Conservation (phyloP, 768 basidiomycete species). For the Boletellus ananiceps region DNA sequence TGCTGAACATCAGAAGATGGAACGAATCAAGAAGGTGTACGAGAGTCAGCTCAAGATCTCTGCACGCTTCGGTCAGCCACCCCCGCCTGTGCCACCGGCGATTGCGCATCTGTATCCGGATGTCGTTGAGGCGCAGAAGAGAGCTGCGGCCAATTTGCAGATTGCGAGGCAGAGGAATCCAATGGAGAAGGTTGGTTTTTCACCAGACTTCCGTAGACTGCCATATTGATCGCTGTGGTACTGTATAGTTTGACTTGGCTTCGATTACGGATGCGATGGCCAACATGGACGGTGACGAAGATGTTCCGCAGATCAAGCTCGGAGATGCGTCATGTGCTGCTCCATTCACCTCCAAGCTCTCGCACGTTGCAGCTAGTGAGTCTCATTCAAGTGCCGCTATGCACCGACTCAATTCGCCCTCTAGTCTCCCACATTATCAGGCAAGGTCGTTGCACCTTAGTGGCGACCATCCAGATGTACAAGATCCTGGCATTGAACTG, state of each 20-base stretch:
- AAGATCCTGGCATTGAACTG: slow-evolving; percentile 98
- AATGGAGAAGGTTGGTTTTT: slow-evolving; percentile 71
- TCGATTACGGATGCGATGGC: slow-evolving; percentile 82
- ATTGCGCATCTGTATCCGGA: slow-evolving; percentile 88
- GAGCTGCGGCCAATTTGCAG: slow-evolving; percentile 61
- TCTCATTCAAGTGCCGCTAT: slow-evolving; percentile 7
- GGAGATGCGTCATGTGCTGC: slow-evolving; percentile 99
- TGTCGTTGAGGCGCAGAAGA: slow-evolving; percentile 84
- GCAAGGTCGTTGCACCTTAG: slow-evolving; percentile 96
- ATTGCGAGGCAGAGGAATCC: slow-evolving; percentile 77
- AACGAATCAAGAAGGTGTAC: slow-evolving; percentile 94
- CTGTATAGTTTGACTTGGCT: slow-evolving; percentile 63
- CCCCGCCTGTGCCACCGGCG: slow-evolving; percentile 86
- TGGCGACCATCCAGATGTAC: slow-evolving; percentile 99
- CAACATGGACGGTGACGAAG: slow-evolving; percentile 91
- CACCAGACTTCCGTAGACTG: background rate
- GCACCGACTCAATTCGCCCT: background rate
- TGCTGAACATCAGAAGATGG: slow-evolving; percentile 84
- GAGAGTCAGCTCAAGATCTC: slow-evolving; percentile 93
- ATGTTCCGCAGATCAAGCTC: slow-evolving; percentile 96
- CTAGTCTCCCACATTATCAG: slow-evolving; percentile 95
- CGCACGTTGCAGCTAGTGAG: slow-evolving; percentile 95
- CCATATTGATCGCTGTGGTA: slow-evolving; percentile 14
- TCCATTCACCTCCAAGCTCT: slow-evolving; percentile 96
- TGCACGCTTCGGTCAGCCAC: slow-evolving; percentile 84